Conservation (phyloP, 139 green algal species). For the Micromonas pusilla region DNA sequence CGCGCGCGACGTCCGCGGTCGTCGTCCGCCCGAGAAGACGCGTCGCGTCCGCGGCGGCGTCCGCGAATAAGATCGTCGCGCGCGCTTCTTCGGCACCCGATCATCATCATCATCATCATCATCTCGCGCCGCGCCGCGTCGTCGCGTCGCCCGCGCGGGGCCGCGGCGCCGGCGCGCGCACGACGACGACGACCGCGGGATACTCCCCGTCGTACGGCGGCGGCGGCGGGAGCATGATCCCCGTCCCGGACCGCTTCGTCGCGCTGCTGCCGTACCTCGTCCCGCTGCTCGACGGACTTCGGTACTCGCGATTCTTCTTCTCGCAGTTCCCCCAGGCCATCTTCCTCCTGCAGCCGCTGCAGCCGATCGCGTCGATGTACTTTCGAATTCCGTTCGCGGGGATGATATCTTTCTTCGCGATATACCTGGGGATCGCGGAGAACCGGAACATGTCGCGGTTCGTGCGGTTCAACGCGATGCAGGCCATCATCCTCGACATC, state of each 20-base stretch:
- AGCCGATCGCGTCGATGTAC: conserved; percentile 33
- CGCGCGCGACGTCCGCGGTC: too few species aligned
- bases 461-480: conserved; percentile 41
- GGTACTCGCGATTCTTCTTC: conserved; percentile 37
- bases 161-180: too few species aligned
- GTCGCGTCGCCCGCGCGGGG: too few species aligned
- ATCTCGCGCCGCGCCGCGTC: too few species aligned
- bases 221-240: background rate
- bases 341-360: conserved; percentile 31
- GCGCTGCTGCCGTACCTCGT: conserved; percentile 22
- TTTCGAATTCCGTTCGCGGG: conserved; percentile 27
- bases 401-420: conserved; percentile 36
- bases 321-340: conserved; percentile 33
- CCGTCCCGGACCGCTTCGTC: conserved; percentile 13
- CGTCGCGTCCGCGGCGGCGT: too few species aligned
- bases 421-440: conserved; percentile 33
- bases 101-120: too few species aligned
- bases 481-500: conserved; percentile 42
- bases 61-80: too few species aligned
- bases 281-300: background rate
- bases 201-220: background rate
- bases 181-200: background rate
- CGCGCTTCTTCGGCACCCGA: too few species aligned
- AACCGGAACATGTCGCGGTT: conserved; percentile 38
- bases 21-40: too few species aligned